Evolutionary conservation across 345 rosid species (phyloP).

Genomic region (Syzygium aqueum): DNA sequence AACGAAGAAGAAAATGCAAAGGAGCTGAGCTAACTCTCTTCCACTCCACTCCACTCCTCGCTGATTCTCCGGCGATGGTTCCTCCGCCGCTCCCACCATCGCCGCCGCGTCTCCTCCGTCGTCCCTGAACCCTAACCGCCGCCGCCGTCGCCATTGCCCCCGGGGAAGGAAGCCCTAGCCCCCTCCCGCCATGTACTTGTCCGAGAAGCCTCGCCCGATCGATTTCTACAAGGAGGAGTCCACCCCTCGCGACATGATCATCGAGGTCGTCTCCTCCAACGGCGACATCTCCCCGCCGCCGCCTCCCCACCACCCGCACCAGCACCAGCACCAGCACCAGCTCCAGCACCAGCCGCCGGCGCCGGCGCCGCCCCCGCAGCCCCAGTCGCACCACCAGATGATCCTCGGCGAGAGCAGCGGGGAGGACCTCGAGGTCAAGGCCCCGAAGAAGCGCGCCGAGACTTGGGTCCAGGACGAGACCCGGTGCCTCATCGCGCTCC

Average conservation of each 20-base stretch:
- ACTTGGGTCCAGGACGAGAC: constrained; percentile 99
- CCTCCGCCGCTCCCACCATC: neutral
- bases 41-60: neutral
- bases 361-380: constrained; percentile 11
- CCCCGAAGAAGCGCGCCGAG: constrained; percentile 97
- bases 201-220: constrained; percentile 73
- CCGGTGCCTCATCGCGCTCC: constrained; percentile 58
- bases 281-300: constrained; percentile 41
- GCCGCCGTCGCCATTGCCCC: neutral
- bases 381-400: constrained; percentile 42
- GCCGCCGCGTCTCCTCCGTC: constrained; percentile 5
- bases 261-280: constrained; percentile 56
- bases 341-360: neutral
- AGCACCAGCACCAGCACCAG: constrained; percentile 12
- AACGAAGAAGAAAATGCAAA: neutral
- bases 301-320: constrained; percentile 29
- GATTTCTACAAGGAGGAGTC: constrained; percentile 74
- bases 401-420: constrained; percentile 80
- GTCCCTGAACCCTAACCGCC: neutral
- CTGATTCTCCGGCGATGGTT: neutral
- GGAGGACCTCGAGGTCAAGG: constrained; percentile 69
- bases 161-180: neutral
- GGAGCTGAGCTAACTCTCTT: neutral
- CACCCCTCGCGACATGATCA: constrained; percentile 60
- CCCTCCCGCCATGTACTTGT: constrained; percentile 43